These are phyloP conservation scores for Cicer yamashitae DNA, from an alignment of 306 rosid genomes.

Conservation along the genomic window DNA sequence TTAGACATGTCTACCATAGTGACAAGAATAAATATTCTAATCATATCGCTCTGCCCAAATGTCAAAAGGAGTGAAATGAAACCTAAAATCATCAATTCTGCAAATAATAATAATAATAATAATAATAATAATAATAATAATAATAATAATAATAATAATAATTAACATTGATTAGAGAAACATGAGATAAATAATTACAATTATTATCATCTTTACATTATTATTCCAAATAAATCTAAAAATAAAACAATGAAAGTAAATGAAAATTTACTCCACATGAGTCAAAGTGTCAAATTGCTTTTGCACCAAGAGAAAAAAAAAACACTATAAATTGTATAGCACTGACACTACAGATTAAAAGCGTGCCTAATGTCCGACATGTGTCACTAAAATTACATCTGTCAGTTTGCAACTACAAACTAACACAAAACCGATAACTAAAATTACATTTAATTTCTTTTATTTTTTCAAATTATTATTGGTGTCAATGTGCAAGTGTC, in stretches of 20 bases:
- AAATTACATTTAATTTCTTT: too few species aligned
- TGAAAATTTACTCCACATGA: too few species aligned
- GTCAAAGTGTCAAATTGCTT: not conserved
- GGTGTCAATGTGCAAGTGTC: too few species aligned
- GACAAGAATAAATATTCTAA: constrained; percentile 51
- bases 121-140: too few species aligned
- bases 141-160: not conserved
- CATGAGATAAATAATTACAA: not conserved
- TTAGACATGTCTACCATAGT: constrained; percentile 57
- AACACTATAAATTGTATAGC: not conserved
- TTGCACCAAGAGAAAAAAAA: not conserved
- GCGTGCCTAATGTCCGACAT: too few species aligned
- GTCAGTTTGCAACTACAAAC: too few species aligned
- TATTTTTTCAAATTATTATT: too few species aligned
- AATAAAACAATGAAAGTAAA: not conserved
- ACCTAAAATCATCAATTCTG: not conserved
- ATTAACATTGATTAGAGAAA: constrained; percentile 19
- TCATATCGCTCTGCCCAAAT: not conserved
- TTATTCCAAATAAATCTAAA: constrained; percentile 1
- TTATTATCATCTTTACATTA: not conserved
- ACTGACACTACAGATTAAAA: not conserved
- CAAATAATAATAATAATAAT: too few species aligned
- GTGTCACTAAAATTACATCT: too few species aligned
- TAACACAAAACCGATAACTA: not conserved
- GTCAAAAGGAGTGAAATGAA: not conserved